A percentile compares a stretch with the other conserved stretches of the same genome.
These are phyloP conservation scores for Pilobolus umbonatus DNA, from an alignment of 192 early-diverging fungal species.

Conservation along the genomic window DNA sequence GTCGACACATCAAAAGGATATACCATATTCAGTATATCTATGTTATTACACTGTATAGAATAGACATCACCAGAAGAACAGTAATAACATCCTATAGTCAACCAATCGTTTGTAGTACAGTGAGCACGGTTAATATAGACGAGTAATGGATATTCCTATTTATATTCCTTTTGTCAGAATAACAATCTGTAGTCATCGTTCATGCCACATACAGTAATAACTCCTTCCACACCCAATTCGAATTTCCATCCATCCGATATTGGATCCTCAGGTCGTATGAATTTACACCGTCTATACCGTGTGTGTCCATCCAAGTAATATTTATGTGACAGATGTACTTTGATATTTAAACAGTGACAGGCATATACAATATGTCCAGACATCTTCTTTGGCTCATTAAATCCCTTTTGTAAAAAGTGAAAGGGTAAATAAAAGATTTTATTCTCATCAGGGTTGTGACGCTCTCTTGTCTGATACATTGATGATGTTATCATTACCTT, in stretches of 20 bases:
- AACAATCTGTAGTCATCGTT: not conserved
- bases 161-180: not conserved
- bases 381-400: not conserved
- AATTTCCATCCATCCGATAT: constrained; percentile 12
- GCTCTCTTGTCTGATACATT: no score
- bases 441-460: no score
- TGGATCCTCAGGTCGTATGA: not conserved
- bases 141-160: constrained; percentile 2
- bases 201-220: constrained; percentile 9
- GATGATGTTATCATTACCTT: no score
- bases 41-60: constrained; percentile 1
- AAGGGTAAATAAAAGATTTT: not conserved
- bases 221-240: constrained; percentile 14
- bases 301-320: constrained; percentile 17
- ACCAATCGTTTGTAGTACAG: not conserved
- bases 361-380: constrained; percentile 26
- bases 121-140: not conserved
- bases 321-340: constrained; percentile 16
- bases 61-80: constrained; percentile 10
- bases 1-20: not conserved
- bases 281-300: not conserved
- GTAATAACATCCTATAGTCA: constrained; percentile 13
- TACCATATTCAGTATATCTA: not conserved
- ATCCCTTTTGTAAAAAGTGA: no score
- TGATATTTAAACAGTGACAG: constrained; percentile 23